Percentiles rank a stretch among this genome's conserved stretches.
Conservation (phyloP, 305 asterid genomes). For the Ilex paraguariensis region DNA sequence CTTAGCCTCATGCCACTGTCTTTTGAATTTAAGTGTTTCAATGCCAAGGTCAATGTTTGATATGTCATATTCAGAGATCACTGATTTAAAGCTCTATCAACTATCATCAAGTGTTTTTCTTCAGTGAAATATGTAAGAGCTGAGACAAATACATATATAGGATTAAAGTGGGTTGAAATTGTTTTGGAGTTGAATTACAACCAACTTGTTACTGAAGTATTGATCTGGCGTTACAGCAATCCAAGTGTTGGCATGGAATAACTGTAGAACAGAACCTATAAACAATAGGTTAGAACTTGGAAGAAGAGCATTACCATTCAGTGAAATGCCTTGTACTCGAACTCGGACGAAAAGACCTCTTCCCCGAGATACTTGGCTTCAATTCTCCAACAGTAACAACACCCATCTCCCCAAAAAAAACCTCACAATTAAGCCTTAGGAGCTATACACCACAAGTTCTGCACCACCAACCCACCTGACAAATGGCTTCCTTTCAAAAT, state of each 20-base stretch:
- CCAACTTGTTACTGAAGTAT: background rate
- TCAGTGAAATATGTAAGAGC: background rate
- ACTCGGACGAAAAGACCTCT: slow-evolving; percentile 72
- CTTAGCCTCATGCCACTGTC: slow-evolving; percentile 18
- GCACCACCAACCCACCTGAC: slow-evolving; percentile 2
- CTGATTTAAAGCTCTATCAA: background rate
- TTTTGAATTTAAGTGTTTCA: slow-evolving; percentile 9
- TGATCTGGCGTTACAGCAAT: too few species aligned
- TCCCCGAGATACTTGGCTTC: slow-evolving; percentile 82
- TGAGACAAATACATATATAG: background rate
- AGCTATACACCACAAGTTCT: background rate
- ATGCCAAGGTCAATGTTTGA: slow-evolving; percentile 11
- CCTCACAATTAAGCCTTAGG: slow-evolving; percentile 21
- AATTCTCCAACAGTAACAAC: slow-evolving; percentile 67
- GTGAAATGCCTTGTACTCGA: slow-evolving; percentile 73
- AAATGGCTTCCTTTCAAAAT: slow-evolving; percentile 5
- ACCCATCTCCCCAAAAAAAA: slow-evolving; percentile 47
- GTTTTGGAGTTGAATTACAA: too few species aligned
- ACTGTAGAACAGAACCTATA: slow-evolving; percentile 10
- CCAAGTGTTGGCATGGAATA: background rate
- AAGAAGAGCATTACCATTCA: slow-evolving; percentile 50
- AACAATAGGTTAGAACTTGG: background rate
- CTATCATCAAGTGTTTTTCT: background rate
- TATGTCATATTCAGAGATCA: slow-evolving; percentile 17
- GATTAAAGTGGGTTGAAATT: too few species aligned